Conservation (phyloP, 805 yeast species). For the Yamadazyma insecticola region DNA sequence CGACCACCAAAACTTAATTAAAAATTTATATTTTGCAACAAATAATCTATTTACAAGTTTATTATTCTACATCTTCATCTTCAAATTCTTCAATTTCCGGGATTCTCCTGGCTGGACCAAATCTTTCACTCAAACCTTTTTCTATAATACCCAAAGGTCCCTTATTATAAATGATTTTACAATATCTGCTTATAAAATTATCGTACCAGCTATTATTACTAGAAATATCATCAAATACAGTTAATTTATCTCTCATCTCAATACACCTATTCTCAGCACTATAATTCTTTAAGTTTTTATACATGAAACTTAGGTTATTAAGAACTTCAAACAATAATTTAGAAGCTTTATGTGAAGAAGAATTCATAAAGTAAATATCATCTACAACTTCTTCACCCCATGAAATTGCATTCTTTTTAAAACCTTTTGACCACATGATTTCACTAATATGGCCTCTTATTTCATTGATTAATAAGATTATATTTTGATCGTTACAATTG, state of each 20-base stretch:
- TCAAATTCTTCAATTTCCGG: slow-evolving; percentile 39
- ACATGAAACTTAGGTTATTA: slow-evolving; percentile 29
- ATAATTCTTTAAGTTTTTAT: slow-evolving; percentile 19
- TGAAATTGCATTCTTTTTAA: slow-evolving; percentile 31
- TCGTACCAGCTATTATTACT: slow-evolving; percentile 27
- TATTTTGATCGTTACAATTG: slow-evolving; percentile 26
- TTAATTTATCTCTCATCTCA: slow-evolving; percentile 19
- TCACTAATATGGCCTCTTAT: slow-evolving; percentile 37
- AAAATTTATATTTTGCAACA: not conserved
- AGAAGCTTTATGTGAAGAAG: slow-evolving; percentile 20
- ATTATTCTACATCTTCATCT: slow-evolving; percentile 33
- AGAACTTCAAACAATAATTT: slow-evolving; percentile 27
- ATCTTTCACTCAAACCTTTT: slow-evolving; percentile 34
- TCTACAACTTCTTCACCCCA: slow-evolving; percentile 41
- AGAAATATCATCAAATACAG: slow-evolving; percentile 20
- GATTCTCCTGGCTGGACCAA: slow-evolving; percentile 28
- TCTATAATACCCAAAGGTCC: slow-evolving; percentile 42
- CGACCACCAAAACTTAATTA: too few species aligned
- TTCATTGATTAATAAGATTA: slow-evolving; percentile 26
- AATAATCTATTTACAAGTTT: slow-evolving; percentile 2
- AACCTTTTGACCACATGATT: slow-evolving; percentile 38
- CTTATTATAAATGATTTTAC: slow-evolving; percentile 33
- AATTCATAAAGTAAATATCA: slow-evolving; percentile 27
- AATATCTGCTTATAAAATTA: slow-evolving; percentile 25
- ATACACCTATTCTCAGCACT: slow-evolving; percentile 24